Base-by-base conservation (phyloP, 2,329 filamentous ascomycete species). In the Epichloe gansuensis region DNA sequence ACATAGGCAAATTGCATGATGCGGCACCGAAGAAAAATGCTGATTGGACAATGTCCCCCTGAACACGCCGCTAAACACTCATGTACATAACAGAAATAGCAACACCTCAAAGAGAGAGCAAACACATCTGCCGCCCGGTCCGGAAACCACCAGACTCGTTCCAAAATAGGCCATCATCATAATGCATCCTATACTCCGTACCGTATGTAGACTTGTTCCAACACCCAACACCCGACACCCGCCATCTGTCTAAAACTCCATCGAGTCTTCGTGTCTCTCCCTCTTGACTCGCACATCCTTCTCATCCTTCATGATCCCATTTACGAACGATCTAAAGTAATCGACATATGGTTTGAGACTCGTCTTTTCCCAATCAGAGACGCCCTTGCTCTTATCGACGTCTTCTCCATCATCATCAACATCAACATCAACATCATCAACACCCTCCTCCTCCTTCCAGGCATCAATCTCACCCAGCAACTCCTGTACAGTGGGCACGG, bases 311-410 rank as follows among this genome's bases (percentile, higher is more conserved):
- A 96, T 76, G 51, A 98, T 67, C 0, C 73, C 77, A 9, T 80
- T 77, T 7, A 97, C 88, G 68, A 96, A 95, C 0, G 75, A 77
- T 59, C 86, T 79, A 68, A 98, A 97, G 59, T 85, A 84, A 53
- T 97, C 90, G 38, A 97, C 82, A 65, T 95, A 97, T 8, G 89
- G 89, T 71, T 86, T 95, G 63, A 98, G 68, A 58, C 88, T 89
- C 25, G 93, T 98, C 80, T 97, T 98, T 70, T 98, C 91, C 83
- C 91, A 97, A 64, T 98, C 93, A 58, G 84, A 79, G 47, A 87
- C 61, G 52, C 58, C 60, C 60, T 70, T 71, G 3, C 57, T 54
- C 40, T 57, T 66, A 34, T 61, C 63, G 0, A 72, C 66, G 1
- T 67, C 71, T 11, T 62, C 68, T 11, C 62, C 68, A 12, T 74